phyloP scores from a whole-genome alignment of 768 basidiomycete genomes.

The Ramaria rubella region DNA sequence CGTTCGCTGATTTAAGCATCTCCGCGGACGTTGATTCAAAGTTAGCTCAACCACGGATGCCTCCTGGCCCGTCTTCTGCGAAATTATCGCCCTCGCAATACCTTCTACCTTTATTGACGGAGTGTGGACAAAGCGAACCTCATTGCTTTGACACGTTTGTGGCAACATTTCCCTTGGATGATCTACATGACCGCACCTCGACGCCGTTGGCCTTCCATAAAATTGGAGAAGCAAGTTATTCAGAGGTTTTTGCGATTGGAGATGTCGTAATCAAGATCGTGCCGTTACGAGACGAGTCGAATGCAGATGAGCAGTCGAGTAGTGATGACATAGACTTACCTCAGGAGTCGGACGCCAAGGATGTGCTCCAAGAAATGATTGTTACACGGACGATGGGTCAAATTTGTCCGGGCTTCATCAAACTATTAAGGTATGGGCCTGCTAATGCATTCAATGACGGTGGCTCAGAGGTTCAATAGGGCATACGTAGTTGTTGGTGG shows the following conservation, averaged over 20 bases:
- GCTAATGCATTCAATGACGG: not conserved
- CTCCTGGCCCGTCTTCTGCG: not conserved
- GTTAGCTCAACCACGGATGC: not conserved
- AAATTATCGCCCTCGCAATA: constrained; percentile 21
- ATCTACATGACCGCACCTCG: constrained; percentile 18
- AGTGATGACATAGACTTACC: constrained; percentile 48
- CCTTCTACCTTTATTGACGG: constrained; percentile 57
- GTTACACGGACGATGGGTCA: constrained; percentile 74
- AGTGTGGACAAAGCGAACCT: constrained; percentile 58
- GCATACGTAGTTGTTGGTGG: constrained; percentile 80
- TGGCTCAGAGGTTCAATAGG: constrained; percentile 29
- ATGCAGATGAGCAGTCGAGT: constrained; percentile 11
- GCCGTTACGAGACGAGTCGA: constrained; percentile 55
- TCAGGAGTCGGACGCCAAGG: constrained; percentile 62
- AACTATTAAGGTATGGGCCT: constrained; percentile 43
- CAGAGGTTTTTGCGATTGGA: constrained; percentile 90
- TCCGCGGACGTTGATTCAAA: not conserved
- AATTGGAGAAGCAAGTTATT: constrained; percentile 94
- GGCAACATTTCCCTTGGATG: constrained; percentile 53
- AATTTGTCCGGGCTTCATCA: constrained; percentile 71
- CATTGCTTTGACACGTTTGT: constrained; percentile 82
- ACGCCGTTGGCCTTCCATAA: constrained; percentile 53
- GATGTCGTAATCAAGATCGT: constrained; percentile 89
- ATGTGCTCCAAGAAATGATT: constrained; percentile 75
- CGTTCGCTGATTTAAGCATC: not conserved